Evolutionary conservation across 768 basidiomycete species (phyloP), one percentile per base, ranked within the genome.

Genomic region (Clavaria fumosa): DNA sequence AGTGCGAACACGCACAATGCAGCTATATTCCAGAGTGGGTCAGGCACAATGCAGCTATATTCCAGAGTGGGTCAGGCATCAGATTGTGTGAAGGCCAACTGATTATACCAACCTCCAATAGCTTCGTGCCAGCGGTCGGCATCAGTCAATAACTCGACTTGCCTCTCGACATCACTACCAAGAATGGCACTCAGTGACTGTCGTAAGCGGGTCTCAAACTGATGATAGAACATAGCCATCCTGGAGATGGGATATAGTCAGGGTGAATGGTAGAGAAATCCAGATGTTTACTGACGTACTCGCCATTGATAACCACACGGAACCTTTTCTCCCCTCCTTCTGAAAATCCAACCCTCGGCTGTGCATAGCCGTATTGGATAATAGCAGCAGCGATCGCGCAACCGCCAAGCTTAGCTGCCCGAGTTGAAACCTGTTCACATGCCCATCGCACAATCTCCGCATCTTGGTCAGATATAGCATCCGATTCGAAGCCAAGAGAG

Each of bases 321-420:
- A 23, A 11, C n/a, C n/a, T n/a, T 18, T 43, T 47, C 3, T 53
- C 59, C 17, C 32, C 41, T 22, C 47, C 48, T 14, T 53, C 44
- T 23, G 56, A 50, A 33, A 63, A 56, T 45, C 49, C 56, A 40
- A 10, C 33, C 17, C 33, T 34, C 33, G 17, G 12, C 17, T 10
- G 10, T 21, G 70, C 61, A 47, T 63, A 52, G 40, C 69, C 57
- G 0, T 77, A 82, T 54, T 83, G 78, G 18, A 68, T 51, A 7
- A 82, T 55, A 18, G 77, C 65, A 0, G 78, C 67, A 7, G 78
- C 80, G 11, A 84, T 62, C 3, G 76, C 77, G 43, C 71, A 72
- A 1, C 67, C 78, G 15, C 76, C 73, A 40, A 83, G 52, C 14
- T 62, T 55, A 19, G 75, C 73, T 0, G 77, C 79, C 4, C 81